Conservation (phyloP, 371 early-diverging fungal genomes). For the Mucor indicus region DNA sequence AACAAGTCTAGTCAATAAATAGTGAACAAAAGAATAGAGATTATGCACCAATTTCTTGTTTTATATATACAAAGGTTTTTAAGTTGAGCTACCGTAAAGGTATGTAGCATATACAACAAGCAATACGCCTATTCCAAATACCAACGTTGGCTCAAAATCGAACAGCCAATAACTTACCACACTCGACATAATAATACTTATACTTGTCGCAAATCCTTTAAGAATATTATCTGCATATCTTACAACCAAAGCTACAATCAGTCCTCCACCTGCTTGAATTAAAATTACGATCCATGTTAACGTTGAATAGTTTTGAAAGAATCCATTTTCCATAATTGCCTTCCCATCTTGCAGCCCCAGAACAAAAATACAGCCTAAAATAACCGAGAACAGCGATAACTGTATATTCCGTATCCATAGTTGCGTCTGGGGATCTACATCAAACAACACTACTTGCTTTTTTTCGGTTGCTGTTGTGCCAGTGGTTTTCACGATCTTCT, state of each 20-base stretch:
- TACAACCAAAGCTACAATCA: constrained; percentile 89
- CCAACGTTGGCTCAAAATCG: constrained; percentile 54
- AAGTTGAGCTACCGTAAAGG: constrained; percentile 53
- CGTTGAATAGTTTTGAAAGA: constrained; percentile 79
- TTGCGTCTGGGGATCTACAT: constrained; percentile 11
- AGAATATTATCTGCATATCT: constrained; percentile 94
- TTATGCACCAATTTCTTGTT: too few species aligned
- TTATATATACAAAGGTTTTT: too few species aligned
- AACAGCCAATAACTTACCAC: constrained; percentile 68
- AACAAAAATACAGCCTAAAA: constrained; percentile 60
- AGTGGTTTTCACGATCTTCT: constrained; percentile 77
- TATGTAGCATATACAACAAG: constrained; percentile 74
- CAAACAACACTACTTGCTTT: neutral
- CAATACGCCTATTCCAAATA: constrained; percentile 68
- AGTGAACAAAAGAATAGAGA: too few species aligned
- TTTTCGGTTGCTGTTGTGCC: constrained; percentile 23
- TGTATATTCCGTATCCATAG: constrained; percentile 88
- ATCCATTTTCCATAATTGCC: constrained; percentile 51
- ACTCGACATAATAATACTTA: constrained; percentile 85
- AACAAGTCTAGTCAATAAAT: too few species aligned
- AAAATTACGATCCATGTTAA: constrained; percentile 75
- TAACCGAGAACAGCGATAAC: constrained; percentile 65
- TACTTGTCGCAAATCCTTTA: constrained; percentile 90
- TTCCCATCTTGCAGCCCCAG: constrained; percentile 63
- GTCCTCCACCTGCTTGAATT: constrained; percentile 85